A percentile compares a stretch with the other conserved stretches of the same genome.
Evolutionary conservation across 176 grass and related monocot genomes (phyloP).

Genomic region (Musa itinerans): DNA sequence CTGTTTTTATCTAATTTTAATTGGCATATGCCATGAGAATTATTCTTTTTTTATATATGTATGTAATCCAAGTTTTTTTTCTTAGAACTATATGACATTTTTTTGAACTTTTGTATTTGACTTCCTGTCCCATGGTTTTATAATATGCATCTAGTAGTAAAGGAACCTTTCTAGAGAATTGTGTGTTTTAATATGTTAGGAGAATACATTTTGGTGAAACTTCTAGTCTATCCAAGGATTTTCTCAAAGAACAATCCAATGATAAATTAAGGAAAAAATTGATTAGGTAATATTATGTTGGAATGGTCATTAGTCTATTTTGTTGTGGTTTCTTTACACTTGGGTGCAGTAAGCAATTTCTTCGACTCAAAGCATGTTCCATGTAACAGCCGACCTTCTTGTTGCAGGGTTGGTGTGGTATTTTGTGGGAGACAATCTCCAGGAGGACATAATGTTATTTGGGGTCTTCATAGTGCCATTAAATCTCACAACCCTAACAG

Average conservation of each 20-base stretch:
- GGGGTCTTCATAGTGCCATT: conserved; percentile 83
- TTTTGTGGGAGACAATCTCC: conserved; percentile 97
- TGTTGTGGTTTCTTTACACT: background rate
- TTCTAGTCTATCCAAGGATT: too few relatives aligned
- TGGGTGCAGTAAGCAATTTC: background rate
- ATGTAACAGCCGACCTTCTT: background rate
- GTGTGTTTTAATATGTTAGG: too few relatives aligned
- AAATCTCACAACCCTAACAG: conserved; percentile 84
- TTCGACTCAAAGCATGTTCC: background rate
- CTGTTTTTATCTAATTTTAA: background rate
- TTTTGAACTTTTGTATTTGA: background rate
- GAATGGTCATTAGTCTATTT: too few relatives aligned
- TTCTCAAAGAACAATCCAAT: too few relatives aligned
- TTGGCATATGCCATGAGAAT: background rate
- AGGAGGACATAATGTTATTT: conserved; percentile 93
- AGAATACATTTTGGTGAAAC: too few relatives aligned
- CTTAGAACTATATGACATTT: background rate
- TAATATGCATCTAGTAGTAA: background rate
- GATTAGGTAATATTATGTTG: too few relatives aligned
- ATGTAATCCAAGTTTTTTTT: background rate
- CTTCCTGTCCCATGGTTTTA: background rate
- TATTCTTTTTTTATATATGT: background rate
- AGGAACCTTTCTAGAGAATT: background rate
- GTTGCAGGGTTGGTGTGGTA: conserved; percentile 77
- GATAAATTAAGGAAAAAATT: too few relatives aligned